Percentiles rank a stretch among this genome's conserved stretches.
These are phyloP conservation scores for Acanthamoeba rhysodes DNA, from an alignment of 208 protist genomes.

Conservation along the genomic window DNA sequence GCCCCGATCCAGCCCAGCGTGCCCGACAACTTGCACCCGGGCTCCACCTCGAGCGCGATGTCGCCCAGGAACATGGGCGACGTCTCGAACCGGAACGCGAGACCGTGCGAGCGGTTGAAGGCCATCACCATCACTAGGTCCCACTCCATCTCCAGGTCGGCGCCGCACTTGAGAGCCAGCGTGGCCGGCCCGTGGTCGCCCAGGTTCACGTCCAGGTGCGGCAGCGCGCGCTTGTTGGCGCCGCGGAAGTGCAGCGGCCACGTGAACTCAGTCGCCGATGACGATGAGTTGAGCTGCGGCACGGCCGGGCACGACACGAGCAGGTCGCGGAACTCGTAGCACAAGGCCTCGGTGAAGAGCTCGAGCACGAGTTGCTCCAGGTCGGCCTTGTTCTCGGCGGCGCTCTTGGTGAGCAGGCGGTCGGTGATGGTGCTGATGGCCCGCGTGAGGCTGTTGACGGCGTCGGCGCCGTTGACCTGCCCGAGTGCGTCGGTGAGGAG, in stretches of 20 bases:
- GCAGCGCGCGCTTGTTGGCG: not conserved
- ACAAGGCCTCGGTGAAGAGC: slow-evolving; percentile 44
- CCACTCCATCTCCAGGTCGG: slow-evolving; percentile 5
- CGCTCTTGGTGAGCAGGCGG: not conserved
- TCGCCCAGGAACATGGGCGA: slow-evolving; percentile 13
- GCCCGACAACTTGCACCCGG: slow-evolving; percentile 40
- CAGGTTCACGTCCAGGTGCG: not conserved
- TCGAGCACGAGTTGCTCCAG: slow-evolving; percentile 61
- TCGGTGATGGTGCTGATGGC: slow-evolving; percentile 17
- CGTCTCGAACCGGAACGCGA: not conserved
- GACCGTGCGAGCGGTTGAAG: slow-evolving; percentile 61
- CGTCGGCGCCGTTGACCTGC: not conserved
- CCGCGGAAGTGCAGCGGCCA: slow-evolving; percentile 60
- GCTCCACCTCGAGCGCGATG: not conserved
- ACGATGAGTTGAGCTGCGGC: not conserved
- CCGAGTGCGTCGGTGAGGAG: slow-evolving; percentile 1
- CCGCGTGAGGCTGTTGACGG: slow-evolving; percentile 4
- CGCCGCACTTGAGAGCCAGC: slow-evolving; percentile 50
- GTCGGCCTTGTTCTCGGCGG: not conserved
- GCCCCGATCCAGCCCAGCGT: slow-evolving; percentile 38
- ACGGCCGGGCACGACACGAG: not conserved
- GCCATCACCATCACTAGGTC: not conserved
- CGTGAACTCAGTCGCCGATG: not conserved
- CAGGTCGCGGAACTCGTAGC: not conserved
- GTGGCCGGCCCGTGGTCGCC: slow-evolving; percentile 36